Conservation (phyloP, 371 early-diverging fungal genomes). For the Actinomucor elegans region DNA sequence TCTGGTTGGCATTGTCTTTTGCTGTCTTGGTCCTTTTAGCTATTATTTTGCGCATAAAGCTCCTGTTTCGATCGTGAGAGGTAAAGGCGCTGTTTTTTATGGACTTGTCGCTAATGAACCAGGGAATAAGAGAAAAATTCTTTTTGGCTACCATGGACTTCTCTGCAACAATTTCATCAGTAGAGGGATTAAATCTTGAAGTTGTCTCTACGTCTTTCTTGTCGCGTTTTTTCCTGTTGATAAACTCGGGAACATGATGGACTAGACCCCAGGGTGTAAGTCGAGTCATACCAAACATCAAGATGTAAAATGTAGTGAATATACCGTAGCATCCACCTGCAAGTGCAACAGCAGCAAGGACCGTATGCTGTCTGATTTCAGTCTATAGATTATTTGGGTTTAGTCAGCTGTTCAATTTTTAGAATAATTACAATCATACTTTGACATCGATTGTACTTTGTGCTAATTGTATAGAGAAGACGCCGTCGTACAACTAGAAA, state of each 20-base stretch:
- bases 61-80: background rate
- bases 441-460: conserved; percentile 31
- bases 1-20: background rate
- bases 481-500: conserved; percentile 31
- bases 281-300: conserved; percentile 46
- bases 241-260: conserved; percentile 32
- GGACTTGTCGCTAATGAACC: conserved; percentile 14
- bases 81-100: conserved; percentile 8
- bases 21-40: background rate
- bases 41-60: conserved; percentile 1
- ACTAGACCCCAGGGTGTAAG: conserved; percentile 43
- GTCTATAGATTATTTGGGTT: conserved; percentile 31
- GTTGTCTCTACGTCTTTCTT: background rate
- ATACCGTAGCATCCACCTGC: conserved; percentile 46
- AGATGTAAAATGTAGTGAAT: conserved; percentile 36
- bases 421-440: no score
- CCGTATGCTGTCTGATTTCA: conserved; percentile 41
- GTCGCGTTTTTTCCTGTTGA: conserved; percentile 14
- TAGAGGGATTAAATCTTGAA: background rate
- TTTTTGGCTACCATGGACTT: background rate
- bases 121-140: conserved; percentile 6
- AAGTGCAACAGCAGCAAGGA: conserved; percentile 35
- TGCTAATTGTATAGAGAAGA: conserved; percentile 33
- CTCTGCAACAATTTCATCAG: background rate
- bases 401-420: no score